phyloP scores from a whole-genome alignment of 1,139 yeast species.

The Geotrichum australiense region DNA sequence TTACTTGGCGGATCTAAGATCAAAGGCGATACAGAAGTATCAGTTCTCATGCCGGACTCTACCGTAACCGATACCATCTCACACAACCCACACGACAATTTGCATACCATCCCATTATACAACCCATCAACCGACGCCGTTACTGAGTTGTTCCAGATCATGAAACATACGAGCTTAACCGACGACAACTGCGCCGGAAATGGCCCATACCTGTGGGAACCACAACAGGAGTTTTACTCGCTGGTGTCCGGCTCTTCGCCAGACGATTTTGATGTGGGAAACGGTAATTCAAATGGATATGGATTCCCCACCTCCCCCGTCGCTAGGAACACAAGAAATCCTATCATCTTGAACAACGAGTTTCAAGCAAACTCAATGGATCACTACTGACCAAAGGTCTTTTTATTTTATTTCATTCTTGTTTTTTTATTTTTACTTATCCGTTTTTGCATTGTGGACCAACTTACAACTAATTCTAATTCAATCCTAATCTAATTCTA shows the following conservation, averaged over 20 bases:
- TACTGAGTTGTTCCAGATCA: slow-evolving; percentile 24
- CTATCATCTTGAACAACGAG: slow-evolving; percentile 24
- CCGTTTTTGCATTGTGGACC: not conserved
- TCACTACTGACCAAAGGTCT: too few species aligned
- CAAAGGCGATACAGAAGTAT: slow-evolving; percentile 18
- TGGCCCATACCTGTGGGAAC: too few species aligned
- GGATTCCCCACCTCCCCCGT: slow-evolving; percentile 25
- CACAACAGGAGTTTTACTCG: too few species aligned
- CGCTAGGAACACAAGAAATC: slow-evolving; percentile 25
- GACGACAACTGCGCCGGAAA: slow-evolving; percentile 7
- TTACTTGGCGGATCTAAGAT: slow-evolving; percentile 15
- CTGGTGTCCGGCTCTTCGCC: too few species aligned
- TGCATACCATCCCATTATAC: slow-evolving; percentile 19
- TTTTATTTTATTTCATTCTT: not conserved
- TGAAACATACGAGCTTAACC: slow-evolving; percentile 22
- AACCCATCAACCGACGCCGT: slow-evolving; percentile 20
- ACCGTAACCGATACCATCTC: slow-evolving; percentile 2
- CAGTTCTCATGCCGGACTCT: slow-evolving; percentile 14
- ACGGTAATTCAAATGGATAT: slow-evolving; percentile 1
- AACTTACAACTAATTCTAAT: not conserved
- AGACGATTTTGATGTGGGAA: too few species aligned
- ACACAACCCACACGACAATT: slow-evolving; percentile 16
- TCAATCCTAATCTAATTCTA: not conserved
- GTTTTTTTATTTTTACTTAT: not conserved
- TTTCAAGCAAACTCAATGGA: slow-evolving; percentile 18